Conservation (phyloP, 1,284 basidiomycete genomes). For the Heterobasidion parviporum region DNA sequence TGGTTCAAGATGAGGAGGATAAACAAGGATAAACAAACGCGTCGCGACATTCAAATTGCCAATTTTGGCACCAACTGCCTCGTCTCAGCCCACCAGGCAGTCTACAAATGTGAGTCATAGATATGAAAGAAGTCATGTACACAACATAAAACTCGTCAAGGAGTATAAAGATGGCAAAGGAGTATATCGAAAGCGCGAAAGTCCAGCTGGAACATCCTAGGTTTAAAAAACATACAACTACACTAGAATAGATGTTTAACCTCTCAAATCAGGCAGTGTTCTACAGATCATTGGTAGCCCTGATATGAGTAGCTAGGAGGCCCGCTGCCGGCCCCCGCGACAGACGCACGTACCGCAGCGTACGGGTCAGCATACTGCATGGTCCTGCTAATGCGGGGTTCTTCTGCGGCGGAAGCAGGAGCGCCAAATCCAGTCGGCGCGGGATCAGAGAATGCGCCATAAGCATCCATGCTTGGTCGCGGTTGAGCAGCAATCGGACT, state of each 20-base stretch:
- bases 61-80: not conserved
- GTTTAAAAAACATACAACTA: slow-evolving; percentile 11
- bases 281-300: slow-evolving; percentile 14
- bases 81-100: not conserved
- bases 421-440: slow-evolving; percentile 58
- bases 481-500: slow-evolving; percentile 21
- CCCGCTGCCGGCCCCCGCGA: slow-evolving; percentile 16
- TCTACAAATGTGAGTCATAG: not conserved
- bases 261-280: not conserved
- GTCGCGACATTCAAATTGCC: not conserved
- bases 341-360: slow-evolving; percentile 58
- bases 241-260: slow-evolving; percentile 3
- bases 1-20: not conserved
- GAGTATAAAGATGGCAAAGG: not conserved
- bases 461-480: slow-evolving; percentile 73
- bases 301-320: slow-evolving; percentile 17
- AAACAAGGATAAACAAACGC: slow-evolving; percentile 13
- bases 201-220: not conserved
- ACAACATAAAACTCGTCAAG: not conserved
- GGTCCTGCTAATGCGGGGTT: slow-evolving; percentile 65
- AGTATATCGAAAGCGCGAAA: not conserved
- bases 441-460: slow-evolving; percentile 82
- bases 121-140: not conserved
- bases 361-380: slow-evolving; percentile 86
- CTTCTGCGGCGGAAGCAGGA: slow-evolving; percentile 22